These are phyloP conservation scores for Physcia stellaris DNA, from an alignment of 495 filamentous ascomycete species.

Conservation along the genomic window DNA sequence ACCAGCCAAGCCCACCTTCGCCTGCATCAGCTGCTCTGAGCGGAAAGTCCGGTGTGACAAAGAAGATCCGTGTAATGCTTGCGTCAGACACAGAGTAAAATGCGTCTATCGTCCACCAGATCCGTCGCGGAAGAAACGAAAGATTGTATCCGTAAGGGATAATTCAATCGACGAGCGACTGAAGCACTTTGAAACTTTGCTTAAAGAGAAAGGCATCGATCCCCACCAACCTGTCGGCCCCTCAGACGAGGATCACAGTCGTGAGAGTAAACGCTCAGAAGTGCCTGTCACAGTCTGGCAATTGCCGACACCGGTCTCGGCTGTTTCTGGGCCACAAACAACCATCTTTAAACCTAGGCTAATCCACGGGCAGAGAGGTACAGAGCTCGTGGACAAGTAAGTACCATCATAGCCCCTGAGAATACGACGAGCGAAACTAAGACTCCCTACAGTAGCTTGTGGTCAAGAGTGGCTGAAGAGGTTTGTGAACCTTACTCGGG, in stretches of 20 bases:
- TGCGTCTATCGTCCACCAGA: slow-evolving; percentile 22
- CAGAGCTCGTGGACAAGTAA: not conserved
- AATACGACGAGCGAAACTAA: no score
- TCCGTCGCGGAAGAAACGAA: slow-evolving; percentile 16
- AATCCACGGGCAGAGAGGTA: not conserved
- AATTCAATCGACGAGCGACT: not conserved
- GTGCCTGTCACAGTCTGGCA: not conserved
- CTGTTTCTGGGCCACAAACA: not conserved
- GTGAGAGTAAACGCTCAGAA: not conserved
- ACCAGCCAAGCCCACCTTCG: not conserved
- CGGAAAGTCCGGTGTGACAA: slow-evolving; percentile 28
- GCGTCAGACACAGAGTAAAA: slow-evolving; percentile 12
- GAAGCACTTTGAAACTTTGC: not conserved
- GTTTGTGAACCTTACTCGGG: not conserved
- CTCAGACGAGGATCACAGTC: not conserved
- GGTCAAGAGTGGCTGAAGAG: not conserved
- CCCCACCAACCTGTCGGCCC: not conserved
- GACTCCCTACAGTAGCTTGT: not conserved
- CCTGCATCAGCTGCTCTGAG: slow-evolving; percentile 25
- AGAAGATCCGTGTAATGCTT: slow-evolving; percentile 19
- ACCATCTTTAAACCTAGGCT: not conserved
- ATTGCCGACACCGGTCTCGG: not conserved
- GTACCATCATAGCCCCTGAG: no score
- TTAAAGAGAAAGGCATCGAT: not conserved
- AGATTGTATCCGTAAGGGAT: not conserved